Percentiles rank a stretch among this genome's conserved stretches.
phyloP scores from a whole-genome alignment of 1,284 basidiomycete species.

The Vanrija pseudolonga region DNA sequence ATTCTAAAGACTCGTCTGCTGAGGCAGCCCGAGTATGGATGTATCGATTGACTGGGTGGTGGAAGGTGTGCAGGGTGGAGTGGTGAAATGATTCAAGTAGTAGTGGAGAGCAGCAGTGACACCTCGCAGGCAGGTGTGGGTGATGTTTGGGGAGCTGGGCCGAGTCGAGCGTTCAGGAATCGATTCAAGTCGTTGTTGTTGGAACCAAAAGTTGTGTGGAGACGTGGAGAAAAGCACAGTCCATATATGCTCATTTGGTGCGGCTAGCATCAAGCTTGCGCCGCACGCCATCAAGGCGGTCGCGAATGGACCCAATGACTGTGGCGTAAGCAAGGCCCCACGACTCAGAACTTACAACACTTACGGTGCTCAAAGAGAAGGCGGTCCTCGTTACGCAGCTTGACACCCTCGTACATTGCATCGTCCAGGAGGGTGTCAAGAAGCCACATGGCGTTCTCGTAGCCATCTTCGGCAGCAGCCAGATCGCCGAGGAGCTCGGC shows the following conservation, averaged over 20 bases:
- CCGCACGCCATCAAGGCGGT: constrained; percentile 18
- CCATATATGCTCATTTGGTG: neutral
- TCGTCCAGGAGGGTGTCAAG: constrained; percentile 88
- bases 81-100: too few relatives aligned
- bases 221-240: too few relatives aligned
- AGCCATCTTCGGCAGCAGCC: constrained; percentile 78
- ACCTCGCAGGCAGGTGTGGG: too few relatives aligned
- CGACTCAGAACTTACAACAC: constrained; percentile 33
- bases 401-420: constrained; percentile 73
- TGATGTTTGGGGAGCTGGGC: too few relatives aligned
- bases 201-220: too few relatives aligned
- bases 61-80: too few relatives aligned
- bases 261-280: constrained; percentile 12
- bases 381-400: constrained; percentile 78
- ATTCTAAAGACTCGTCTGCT: too few relatives aligned
- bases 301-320: constrained; percentile 15
- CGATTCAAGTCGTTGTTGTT: too few relatives aligned
- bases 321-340: neutral
- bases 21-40: too few relatives aligned
- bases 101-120: too few relatives aligned
- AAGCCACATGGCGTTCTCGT: constrained; percentile 91
- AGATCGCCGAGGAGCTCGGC: constrained; percentile 81
- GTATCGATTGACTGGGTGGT: too few relatives aligned
- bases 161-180: too few relatives aligned
- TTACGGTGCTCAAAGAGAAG: constrained; percentile 74